These are phyloP conservation scores for Lipomyces spencermartinsiae DNA, from an alignment of 805 yeast genomes.

Conservation along the genomic window DNA sequence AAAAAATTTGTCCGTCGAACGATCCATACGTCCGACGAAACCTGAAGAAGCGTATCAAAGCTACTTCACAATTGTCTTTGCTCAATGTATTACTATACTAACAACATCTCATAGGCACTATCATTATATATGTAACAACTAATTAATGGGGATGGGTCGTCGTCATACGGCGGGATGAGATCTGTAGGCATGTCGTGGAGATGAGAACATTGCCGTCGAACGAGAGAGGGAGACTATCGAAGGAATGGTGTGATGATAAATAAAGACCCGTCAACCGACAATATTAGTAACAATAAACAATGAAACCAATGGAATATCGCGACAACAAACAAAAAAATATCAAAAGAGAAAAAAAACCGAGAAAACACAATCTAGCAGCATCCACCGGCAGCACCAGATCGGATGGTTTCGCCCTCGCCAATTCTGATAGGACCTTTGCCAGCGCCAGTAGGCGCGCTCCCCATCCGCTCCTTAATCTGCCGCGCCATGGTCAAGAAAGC, in stretches of 20 bases:
- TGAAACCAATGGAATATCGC: background rate
- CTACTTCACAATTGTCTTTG: background rate
- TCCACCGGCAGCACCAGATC: slow-evolving; percentile 49
- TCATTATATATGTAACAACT: slow-evolving; percentile 2
- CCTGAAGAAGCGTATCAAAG: no score
- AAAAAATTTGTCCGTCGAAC: background rate
- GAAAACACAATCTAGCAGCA: slow-evolving; percentile 51
- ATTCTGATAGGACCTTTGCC: slow-evolving; percentile 52
- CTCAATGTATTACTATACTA: background rate
- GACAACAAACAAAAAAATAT: slow-evolving; percentile 4
- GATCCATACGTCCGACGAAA: background rate
- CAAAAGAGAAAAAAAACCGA: slow-evolving; percentile 11
- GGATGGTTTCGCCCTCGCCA: slow-evolving; percentile 51
- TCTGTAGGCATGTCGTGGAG: background rate
- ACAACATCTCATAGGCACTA: background rate
- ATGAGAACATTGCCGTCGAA: background rate
- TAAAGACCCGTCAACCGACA: slow-evolving; percentile 1
- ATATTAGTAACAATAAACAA: slow-evolving; percentile 3
- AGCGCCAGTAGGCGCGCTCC: slow-evolving; percentile 56
- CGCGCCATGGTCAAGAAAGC: slow-evolving; percentile 99
- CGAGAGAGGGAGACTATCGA: background rate
- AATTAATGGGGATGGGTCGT: background rate
- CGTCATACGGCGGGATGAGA: background rate
- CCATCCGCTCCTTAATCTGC: slow-evolving; percentile 95
- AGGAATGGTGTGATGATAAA: background rate